Conservation (phyloP, 169 alveolate genomes). For the Plasmodium chabaudi region DNA sequence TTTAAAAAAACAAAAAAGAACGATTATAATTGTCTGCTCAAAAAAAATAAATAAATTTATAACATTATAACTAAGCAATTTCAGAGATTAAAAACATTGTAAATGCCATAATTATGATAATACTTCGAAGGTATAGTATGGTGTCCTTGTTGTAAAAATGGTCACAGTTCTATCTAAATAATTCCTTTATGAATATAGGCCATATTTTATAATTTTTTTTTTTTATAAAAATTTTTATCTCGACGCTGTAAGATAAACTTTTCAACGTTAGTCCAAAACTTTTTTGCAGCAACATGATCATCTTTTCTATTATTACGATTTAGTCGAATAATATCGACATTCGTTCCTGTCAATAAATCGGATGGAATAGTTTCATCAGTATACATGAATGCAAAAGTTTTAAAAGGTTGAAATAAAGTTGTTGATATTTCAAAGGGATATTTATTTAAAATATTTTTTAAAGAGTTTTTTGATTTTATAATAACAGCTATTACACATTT, state of each 20-base stretch:
- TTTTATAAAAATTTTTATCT: slow-evolving; percentile 30
- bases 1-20: too few relatives aligned
- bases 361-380: slow-evolving; percentile 46
- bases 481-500: slow-evolving; percentile 84
- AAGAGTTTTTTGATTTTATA: slow-evolving; percentile 80
- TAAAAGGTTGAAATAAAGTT: slow-evolving; percentile 81
- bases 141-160: too few relatives aligned
- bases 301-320: slow-evolving; percentile 59
- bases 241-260: slow-evolving; percentile 60
- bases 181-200: too few relatives aligned
- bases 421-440: slow-evolving; percentile 83
- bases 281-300: slow-evolving; percentile 42
- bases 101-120: too few relatives aligned
- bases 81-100: too few relatives aligned
- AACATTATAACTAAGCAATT: too few relatives aligned
- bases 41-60: too few relatives aligned
- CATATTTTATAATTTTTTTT: background rate
- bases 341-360: slow-evolving; percentile 43
- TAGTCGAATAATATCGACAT: slow-evolving; percentile 40
- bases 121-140: too few relatives aligned
- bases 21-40: too few relatives aligned
- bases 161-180: too few relatives aligned
- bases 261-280: slow-evolving; percentile 57
- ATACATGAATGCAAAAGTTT: slow-evolving; percentile 73
- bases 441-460: slow-evolving; percentile 78